Evolutionary conservation across 371 early-diverging fungal species (phyloP).

Genomic region (Rhizopus microsporus): DNA sequence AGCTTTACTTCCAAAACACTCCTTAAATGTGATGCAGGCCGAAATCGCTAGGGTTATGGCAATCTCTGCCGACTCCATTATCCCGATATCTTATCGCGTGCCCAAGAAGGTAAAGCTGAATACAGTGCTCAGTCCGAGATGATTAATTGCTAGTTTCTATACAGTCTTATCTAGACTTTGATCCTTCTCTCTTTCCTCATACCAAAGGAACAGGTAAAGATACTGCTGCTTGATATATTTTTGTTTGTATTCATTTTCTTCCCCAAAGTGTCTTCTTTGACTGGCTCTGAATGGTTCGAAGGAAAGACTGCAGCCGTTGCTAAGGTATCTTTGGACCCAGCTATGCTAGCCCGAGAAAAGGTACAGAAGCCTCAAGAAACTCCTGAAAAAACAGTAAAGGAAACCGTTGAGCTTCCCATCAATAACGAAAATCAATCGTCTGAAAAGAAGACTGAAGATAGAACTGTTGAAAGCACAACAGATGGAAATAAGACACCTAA

Average conservation of each 20-base stretch:
- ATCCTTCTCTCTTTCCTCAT: conserved; percentile 78
- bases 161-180: conserved; percentile 75
- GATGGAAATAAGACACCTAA: background rate
- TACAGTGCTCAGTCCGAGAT: background rate
- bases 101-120: conserved; percentile 59
- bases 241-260: background rate
- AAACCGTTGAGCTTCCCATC: background rate
- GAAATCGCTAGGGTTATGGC: conserved; percentile 71
- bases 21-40: conserved; percentile 74
- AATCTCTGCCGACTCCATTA: conserved; percentile 54
- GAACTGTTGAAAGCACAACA: background rate
- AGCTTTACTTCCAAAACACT: conserved; percentile 68
- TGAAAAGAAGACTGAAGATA: no score
- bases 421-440: no score
- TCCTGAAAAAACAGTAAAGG: background rate
- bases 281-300: conserved; percentile 60
- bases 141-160: conserved; percentile 4
- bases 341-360: conserved; percentile 5
- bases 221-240: background rate
- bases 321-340: conserved; percentile 65
- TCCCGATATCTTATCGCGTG: conserved; percentile 67
- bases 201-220: conserved; percentile 53
- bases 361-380: background rate
- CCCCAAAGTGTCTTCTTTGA: conserved; percentile 44
- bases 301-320: conserved; percentile 55